Percentiles rank a stretch among this genome's conserved stretches.
phyloP scores from a whole-genome alignment of 306 rosid genomes.

The Alnus glutinosa region DNA sequence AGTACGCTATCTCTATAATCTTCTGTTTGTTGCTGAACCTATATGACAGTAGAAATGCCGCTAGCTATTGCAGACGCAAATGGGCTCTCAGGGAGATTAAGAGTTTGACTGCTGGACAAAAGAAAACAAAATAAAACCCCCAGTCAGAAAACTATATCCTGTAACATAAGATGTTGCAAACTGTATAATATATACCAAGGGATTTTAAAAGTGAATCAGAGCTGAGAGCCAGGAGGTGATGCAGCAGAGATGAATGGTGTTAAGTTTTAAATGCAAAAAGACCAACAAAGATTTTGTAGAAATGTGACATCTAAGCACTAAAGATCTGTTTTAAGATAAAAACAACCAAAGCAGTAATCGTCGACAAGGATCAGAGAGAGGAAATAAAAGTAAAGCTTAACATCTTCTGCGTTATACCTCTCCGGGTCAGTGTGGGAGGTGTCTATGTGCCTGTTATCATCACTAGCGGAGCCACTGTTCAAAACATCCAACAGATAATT shows the following conservation, averaged over 20 bases:
- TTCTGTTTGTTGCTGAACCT: conserved; percentile 28
- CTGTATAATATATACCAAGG: not conserved
- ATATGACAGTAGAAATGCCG: conserved; percentile 35
- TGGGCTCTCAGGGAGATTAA: conserved; percentile 80
- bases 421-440: conserved; percentile 46
- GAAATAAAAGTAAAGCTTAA: not conserved
- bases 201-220: not conserved
- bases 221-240: not conserved
- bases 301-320: not conserved
- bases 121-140: not conserved
- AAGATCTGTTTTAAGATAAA: not conserved
- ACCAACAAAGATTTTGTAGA: not conserved
- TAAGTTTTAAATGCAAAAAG: not conserved
- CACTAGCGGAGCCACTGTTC: conserved; percentile 33
- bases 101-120: conserved; percentile 42
- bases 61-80: conserved; percentile 46
- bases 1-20: conserved; percentile 36
- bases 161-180: not conserved
- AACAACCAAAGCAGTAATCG: not conserved
- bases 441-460: conserved; percentile 31
- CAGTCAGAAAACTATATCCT: not conserved
- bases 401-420: conserved; percentile 34
- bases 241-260: not conserved
- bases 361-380: too few relatives aligned
- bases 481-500: conserved; percentile 34